Evolutionary conservation across 495 filamentous ascomycete species (phyloP), one percentile per base, ranked within the genome.

Genomic region (Neurospora sp.): DNA sequence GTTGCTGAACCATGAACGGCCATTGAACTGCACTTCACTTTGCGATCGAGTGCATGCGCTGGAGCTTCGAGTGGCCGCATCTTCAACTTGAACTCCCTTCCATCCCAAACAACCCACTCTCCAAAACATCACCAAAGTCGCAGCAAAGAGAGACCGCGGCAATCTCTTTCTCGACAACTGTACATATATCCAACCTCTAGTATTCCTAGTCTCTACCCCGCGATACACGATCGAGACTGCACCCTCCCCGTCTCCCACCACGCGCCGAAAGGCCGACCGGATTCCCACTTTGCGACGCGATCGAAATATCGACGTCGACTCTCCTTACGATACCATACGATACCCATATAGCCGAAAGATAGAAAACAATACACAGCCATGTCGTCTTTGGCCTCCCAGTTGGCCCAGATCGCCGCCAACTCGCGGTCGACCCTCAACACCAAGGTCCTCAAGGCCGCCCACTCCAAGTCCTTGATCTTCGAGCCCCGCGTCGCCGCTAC

Each of bases 401-500:
- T 97, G 82, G 90, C 91, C 83, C 88, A 91, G 79, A 92, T 96
- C 77, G 90, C 92, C 73, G 88, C 89, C 72, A 90, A 90, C 76
- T 93, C 92, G 72, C 92, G 90, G 70, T 89, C 91, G 82, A 88
- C 90, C 54, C 88, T 98, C 73, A 92, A 98, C 78, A 89, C 96
- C 69, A 96, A 97, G 80, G 92, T 93, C 70, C 92, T 97, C 82
- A 94, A 93, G 82, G 86, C 91, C 46, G 87, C 92, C 37, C 95
- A 98, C 84, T 93, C 92, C 69, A 92, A 96, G 77, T 98, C 96
- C 18, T 81, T 99, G 71, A 90, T 99, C 71, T 99, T 94, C 82
- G 93, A 96, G 77, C 88, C 89, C 46, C 87, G 89, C 77, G 86
- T 92, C 74, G 96, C 96, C 41, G 90, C 91, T 14, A 88, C 89